Conservation (phyloP, 2,329 filamentous ascomycete genomes). For the Talaromyces islandicus region DNA sequence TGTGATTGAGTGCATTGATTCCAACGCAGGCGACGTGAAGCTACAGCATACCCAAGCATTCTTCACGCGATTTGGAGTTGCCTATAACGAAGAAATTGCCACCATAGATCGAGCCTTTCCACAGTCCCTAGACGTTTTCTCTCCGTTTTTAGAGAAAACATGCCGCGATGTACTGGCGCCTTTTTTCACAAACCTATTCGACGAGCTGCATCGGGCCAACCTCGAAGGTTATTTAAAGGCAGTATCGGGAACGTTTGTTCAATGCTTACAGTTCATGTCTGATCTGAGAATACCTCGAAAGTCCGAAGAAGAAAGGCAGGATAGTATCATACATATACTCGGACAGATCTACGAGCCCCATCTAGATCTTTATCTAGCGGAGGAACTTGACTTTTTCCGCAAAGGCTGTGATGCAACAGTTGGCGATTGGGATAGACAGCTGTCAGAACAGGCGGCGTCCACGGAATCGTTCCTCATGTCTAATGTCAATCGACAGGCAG, state of each 20-base stretch:
- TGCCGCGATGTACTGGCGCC: conserved; percentile 77
- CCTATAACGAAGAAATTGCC: conserved; percentile 74
- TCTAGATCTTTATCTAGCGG: conserved; percentile 85
- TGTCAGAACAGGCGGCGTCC: conserved; percentile 83
- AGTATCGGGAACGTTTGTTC: conserved; percentile 80
- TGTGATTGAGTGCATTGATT: conserved; percentile 74
- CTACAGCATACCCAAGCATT: conserved; percentile 76
- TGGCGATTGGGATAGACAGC: conserved; percentile 79
- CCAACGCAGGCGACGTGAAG: conserved; percentile 60
- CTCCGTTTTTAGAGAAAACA: conserved; percentile 73
- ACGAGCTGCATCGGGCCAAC: conserved; percentile 74
- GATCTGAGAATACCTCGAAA: conserved; percentile 61
- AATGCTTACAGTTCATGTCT: conserved; percentile 70
- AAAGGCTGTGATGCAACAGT: conserved; percentile 71
- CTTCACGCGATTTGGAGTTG: conserved; percentile 66
- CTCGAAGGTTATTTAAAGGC: conserved; percentile 76
- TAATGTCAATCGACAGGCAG: conserved; percentile 86
- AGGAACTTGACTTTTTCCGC: conserved; percentile 83
- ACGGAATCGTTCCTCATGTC: conserved; percentile 95
- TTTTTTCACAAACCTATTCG: conserved; percentile 78
- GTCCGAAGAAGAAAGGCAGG: conserved; percentile 54
- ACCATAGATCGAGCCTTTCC: conserved; percentile 82
- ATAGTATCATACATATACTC: conserved; percentile 62
- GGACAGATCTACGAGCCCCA: conserved; percentile 80
- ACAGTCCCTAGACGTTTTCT: conserved; percentile 62